Percentiles rank a stretch among this genome's conserved stretches.
These are phyloP conservation scores for Lumnitzera littorea DNA, from an alignment of 345 rosid species.

Conservation along the genomic window DNA sequence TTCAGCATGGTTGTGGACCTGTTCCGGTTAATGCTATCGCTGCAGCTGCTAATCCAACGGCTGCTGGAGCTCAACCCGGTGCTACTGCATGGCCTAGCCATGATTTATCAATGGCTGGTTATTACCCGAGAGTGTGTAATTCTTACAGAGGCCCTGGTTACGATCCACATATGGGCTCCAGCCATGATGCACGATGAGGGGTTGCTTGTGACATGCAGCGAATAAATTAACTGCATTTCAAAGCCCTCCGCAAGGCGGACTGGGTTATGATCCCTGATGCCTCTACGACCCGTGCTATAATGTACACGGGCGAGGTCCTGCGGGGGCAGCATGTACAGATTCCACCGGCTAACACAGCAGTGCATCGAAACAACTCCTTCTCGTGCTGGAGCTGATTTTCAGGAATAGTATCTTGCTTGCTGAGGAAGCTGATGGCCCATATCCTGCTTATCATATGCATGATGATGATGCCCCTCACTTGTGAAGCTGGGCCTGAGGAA, in stretches of 20 bases:
- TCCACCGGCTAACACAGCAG: too few species aligned
- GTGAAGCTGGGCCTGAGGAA: too few species aligned
- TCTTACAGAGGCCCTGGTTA: constrained; percentile 20
- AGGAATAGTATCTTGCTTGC: neutral
- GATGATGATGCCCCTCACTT: too few species aligned
- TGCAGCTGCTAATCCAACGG: constrained; percentile 15
- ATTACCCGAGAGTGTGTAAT: constrained; percentile 22
- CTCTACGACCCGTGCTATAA: too few species aligned
- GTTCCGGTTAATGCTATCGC: constrained; percentile 5
- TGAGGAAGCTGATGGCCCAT: too few species aligned
- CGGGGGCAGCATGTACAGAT: too few species aligned
- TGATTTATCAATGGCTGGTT: constrained; percentile 18
- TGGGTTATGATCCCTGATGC: too few species aligned
- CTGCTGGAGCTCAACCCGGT: constrained; percentile 53
- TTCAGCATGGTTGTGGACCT: constrained; percentile 9
- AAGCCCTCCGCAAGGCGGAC: too few species aligned
- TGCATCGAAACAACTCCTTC: constrained; percentile 64
- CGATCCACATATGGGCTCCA: constrained; percentile 18
- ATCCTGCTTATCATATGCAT: too few species aligned
- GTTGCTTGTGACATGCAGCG: constrained; percentile 27
- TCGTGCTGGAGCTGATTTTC: too few species aligned
- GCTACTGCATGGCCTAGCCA: constrained; percentile 38
- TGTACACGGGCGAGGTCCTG: too few species aligned
- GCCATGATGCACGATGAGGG: constrained; percentile 28
- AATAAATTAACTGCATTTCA: constrained; percentile 7